phyloP scores from a whole-genome alignment of 352 stramenopile species.

The Pythium sukuiense region DNA sequence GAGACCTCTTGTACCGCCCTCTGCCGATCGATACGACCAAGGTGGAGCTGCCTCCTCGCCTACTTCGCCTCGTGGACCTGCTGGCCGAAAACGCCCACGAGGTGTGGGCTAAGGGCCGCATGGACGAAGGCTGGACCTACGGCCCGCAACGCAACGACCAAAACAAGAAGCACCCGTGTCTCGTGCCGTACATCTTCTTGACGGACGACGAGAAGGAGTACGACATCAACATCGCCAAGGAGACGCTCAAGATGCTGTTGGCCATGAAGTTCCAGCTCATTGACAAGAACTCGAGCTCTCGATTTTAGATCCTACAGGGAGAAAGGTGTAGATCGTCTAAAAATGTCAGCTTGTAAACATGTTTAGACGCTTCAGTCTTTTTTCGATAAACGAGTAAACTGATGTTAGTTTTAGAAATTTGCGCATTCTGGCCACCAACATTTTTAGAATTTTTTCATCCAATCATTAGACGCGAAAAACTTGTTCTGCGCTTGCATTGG shows the following conservation, averaged over 20 bases:
- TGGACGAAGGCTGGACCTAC: slow-evolving; percentile 89
- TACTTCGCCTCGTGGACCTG: slow-evolving; percentile 78
- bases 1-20: slow-evolving; percentile 66
- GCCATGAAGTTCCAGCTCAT: slow-evolving; percentile 86
- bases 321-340: background rate
- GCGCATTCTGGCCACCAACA: no score
- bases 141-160: slow-evolving; percentile 74
- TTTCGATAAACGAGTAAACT: no score
- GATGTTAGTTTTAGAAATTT: no score
- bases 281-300: slow-evolving; percentile 39
- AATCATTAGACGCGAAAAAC: slow-evolving; percentile 3
- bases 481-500: slow-evolving; percentile 1
- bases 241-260: slow-evolving; percentile 87
- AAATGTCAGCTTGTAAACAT: background rate
- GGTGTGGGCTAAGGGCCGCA: slow-evolving; percentile 84
- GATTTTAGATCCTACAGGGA: slow-evolving; percentile 3
- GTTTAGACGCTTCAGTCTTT: background rate
- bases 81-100: slow-evolving; percentile 86
- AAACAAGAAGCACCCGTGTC: slow-evolving; percentile 80
- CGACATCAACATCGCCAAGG: slow-evolving; percentile 86
- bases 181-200: slow-evolving; percentile 89
- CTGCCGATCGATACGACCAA: slow-evolving; percentile 76
- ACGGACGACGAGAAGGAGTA: slow-evolving; percentile 89
- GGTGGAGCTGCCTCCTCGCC: slow-evolving; percentile 58
- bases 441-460: slow-evolving; percentile 1